Evolutionary conservation across 305 asterid species (phyloP).

Genomic region (Fraxinus ornus): DNA sequence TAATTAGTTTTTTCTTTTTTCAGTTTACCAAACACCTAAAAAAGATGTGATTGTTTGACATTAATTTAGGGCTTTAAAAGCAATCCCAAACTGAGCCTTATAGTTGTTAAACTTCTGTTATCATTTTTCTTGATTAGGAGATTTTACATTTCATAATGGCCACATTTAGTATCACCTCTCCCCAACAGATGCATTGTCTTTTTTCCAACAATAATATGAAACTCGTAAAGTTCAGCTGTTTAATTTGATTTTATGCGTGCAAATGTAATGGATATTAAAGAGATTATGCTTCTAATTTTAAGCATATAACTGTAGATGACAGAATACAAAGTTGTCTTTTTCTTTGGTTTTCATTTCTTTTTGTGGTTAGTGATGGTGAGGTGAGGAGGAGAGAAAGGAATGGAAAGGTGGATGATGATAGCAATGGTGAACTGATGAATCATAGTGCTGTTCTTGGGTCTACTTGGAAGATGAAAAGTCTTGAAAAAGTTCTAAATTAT

Average conservation of each 20-base stretch:
- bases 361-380: not conserved
- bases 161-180: not conserved
- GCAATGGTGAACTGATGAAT: not conserved
- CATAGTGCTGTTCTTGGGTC: not conserved
- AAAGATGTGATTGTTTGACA: not conserved
- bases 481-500: not conserved
- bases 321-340: not conserved
- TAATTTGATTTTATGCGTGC: not conserved
- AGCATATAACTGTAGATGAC: not conserved
- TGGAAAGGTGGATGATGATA: not conserved
- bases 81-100: not conserved
- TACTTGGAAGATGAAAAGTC: not conserved
- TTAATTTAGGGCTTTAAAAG: not conserved
- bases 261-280: not conserved
- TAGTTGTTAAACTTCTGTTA: not conserved
- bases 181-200: not conserved
- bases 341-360: not conserved
- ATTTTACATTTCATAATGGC: not conserved
- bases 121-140: not conserved
- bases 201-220: not conserved
- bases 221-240: not conserved
- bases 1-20: not conserved
- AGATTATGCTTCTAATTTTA: not conserved
- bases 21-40: not conserved
- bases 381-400: not conserved